Evolutionary conservation across 495 filamentous ascomycete genomes (phyloP), one percentile per base, ranked within the genome.

Genomic region (Bacidia gigantensis): DNA sequence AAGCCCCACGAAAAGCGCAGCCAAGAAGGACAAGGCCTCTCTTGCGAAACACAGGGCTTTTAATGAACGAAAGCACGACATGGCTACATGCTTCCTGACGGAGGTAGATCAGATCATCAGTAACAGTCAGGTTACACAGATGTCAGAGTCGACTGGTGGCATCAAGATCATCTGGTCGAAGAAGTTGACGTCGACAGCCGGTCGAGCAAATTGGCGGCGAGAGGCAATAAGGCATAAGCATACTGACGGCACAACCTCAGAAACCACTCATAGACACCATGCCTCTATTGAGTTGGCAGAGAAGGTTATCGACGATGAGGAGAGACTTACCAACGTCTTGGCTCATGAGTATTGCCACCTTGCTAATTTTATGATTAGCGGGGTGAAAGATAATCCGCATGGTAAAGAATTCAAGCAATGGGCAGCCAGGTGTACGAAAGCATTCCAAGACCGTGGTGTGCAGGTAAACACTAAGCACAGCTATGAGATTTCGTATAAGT

Each of bases 281-380:
- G 87, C 86, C 5, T 76, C 66, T 11, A 96, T 98, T 62, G 89
- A 97, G 58, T 77, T 98, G 2, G 84, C 90, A 0, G 79, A 84
- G 50, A 89, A 88, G 53, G 83, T 98, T 45, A 85, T 97, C 49
- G 74, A 82, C 63, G 77, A 81, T 62, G 76, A 84, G 60, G 71
- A 86, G 42, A 80, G 88, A 20, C 73, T 98, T 20, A 70, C 89
- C 45, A 94, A 95, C 64, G 86, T 86, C 0, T 60, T 96, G 20
- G 87, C 89, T 2, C 92, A 98, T 65, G 92, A 98, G 57, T 98
- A 88, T 71, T 96, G 90, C 66, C 92, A 98, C 62, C 72, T 97
- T 0, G 81, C 86, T 26, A 89, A 85, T 60, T 93, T 84, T 65
- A 87, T 96, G 72, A 71, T 96, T 46, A 77, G 73, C 26, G 73